Percentiles rank a stretch among this genome's conserved stretches.
Conservation (phyloP, 768 basidiomycete species). For the Punctularia strigosozonata region DNA sequence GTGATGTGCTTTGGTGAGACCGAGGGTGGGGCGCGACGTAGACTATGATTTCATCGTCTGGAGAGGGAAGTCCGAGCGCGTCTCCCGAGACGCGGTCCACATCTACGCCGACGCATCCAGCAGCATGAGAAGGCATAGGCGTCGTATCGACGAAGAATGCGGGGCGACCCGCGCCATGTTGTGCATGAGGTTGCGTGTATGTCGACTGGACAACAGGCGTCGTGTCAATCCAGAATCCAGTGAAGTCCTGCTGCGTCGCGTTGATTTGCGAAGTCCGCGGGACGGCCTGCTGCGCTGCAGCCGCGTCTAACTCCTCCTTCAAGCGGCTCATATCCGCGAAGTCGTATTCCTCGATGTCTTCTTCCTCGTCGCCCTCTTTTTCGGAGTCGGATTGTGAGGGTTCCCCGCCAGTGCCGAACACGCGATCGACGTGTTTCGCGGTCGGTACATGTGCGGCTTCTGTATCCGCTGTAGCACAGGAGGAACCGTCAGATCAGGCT, state of each 20-base stretch:
- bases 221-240: constrained; percentile 26
- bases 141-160: constrained; percentile 34
- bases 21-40: constrained; percentile 71
- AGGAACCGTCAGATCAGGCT: constrained; percentile 2
- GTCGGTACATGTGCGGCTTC: constrained; percentile 54
- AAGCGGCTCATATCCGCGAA: constrained; percentile 49
- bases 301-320: constrained; percentile 25
- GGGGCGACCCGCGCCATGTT: too few relatives aligned
- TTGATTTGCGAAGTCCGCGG: constrained; percentile 4
- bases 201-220: constrained; percentile 5
- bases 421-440: constrained; percentile 49
- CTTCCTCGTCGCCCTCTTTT: constrained; percentile 4
- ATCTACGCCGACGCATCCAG: constrained; percentile 8
- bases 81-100: constrained; percentile 9
- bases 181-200: constrained; percentile 7
- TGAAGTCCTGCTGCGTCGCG: constrained; percentile 22
- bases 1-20: too few relatives aligned
- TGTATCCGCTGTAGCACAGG: constrained; percentile 26
- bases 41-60: constrained; percentile 61
- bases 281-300: constrained; percentile 9
- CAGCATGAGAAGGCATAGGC: constrained; percentile 17
- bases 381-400: constrained; percentile 1
- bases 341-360: constrained; percentile 32
- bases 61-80: constrained; percentile 11
- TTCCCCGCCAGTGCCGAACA: constrained; percentile 49